A percentile compares a stretch with the other conserved stretches of the same genome.
Conservation (phyloP, 2,329 filamentous ascomycete species). For the Phyllosticta citrichinensis region DNA sequence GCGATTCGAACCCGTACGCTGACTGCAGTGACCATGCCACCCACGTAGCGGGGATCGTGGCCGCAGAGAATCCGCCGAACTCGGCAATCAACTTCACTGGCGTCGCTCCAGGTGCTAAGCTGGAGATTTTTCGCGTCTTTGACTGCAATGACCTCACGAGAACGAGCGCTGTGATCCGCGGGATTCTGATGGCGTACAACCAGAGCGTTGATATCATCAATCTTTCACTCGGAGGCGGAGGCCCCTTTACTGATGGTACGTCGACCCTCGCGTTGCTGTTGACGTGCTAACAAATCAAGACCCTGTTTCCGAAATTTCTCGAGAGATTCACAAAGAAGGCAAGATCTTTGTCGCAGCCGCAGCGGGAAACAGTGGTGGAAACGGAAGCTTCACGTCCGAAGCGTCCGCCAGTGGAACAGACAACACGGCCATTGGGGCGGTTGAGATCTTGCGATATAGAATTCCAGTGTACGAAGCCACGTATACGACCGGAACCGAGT, state of each 20-base stretch:
- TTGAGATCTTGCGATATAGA: neutral
- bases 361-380: neutral
- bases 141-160: neutral
- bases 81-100: neutral
- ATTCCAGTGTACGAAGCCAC: neutral
- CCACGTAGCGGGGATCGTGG: neutral
- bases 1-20: neutral
- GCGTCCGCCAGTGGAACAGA: neutral
- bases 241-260: neutral
- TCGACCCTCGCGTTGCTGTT: neutral
- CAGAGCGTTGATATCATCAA: neutral
- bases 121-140: neutral
- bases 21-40: neutral
- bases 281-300: neutral
- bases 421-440: neutral
- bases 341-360: neutral
- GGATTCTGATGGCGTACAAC: neutral
- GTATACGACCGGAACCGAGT: neutral
- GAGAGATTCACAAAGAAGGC: neutral
- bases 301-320: neutral
- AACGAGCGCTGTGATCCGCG: neutral
- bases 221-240: neutral
- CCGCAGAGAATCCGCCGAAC: neutral
- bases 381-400: neutral
- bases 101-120: neutral